These are phyloP conservation scores for Globisporangium iwayamae DNA, from an alignment of 352 stramenopile genomes.

Conservation along the genomic window DNA sequence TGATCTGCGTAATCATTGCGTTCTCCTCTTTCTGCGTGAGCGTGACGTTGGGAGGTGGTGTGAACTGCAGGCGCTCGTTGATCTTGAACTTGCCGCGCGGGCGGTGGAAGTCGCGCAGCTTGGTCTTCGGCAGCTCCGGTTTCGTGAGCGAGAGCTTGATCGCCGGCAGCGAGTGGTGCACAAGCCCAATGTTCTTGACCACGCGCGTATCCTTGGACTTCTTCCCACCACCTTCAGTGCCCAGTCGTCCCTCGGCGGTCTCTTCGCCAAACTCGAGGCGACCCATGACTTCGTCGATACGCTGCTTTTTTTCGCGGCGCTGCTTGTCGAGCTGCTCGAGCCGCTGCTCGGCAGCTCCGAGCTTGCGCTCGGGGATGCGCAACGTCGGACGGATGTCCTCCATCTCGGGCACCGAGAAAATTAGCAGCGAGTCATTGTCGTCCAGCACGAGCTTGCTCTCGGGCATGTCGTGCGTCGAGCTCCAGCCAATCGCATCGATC, in stretches of 20 bases:
- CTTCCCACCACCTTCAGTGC: conserved; percentile 66
- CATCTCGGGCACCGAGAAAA: conserved; percentile 75
- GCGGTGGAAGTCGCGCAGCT: conserved; percentile 80
- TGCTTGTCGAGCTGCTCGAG: conserved; percentile 75
- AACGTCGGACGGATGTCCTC: conserved; percentile 78
- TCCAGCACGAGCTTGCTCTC: conserved; percentile 79
- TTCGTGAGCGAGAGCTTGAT: conserved; percentile 87
- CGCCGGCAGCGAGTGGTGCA: conserved; percentile 82
- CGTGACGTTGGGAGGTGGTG: conserved; percentile 32
- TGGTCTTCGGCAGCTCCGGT: conserved; percentile 75
- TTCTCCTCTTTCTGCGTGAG: conserved; percentile 59
- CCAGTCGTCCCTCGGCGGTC: conserved; percentile 56
- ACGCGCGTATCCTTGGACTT: conserved; percentile 83
- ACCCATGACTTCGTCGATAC: conserved; percentile 78
- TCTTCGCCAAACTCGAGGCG: conserved; percentile 79
- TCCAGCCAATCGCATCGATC: conserved; percentile 78
- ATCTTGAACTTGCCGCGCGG: conserved; percentile 86
- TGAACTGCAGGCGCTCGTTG: conserved; percentile 64
- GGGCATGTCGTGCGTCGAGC: conserved; percentile 75
- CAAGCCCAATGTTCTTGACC: conserved; percentile 81
- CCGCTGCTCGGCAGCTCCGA: conserved; percentile 72
- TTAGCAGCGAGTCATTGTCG: conserved; percentile 76
- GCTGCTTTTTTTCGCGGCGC: conserved; percentile 69
- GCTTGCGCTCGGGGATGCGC: conserved; percentile 77
- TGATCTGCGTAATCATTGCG: conserved; percentile 81